phyloP scores from a whole-genome alignment of 1,139 yeast species.

The Kodamaea sp. region DNA sequence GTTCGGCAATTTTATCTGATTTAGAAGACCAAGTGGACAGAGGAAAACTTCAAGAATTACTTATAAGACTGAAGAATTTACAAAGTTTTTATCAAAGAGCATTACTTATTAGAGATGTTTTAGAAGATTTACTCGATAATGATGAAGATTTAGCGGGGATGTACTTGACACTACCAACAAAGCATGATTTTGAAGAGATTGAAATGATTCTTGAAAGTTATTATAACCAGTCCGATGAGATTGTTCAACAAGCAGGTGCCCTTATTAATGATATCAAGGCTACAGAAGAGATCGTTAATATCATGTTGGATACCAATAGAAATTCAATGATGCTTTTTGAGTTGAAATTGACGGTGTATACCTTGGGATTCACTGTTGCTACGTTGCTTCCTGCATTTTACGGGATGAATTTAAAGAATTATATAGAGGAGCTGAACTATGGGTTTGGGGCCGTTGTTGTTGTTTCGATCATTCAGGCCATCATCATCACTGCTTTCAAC shows the following conservation, averaged over 20 bases:
- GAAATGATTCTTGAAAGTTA: conserved; percentile 92
- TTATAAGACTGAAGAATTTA: conserved; percentile 77
- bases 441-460: conserved; percentile 66
- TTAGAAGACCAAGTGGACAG: conserved; percentile 84
- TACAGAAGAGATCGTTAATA: conserved; percentile 94
- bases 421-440: conserved; percentile 68
- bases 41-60: conserved; percentile 71
- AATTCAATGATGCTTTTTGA: conserved; percentile 90
- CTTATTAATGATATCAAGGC: conserved; percentile 80
- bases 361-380: conserved; percentile 81
- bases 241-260: conserved; percentile 89
- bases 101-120: conserved; percentile 71
- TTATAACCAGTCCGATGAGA: conserved; percentile 93
- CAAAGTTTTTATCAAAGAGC: conserved; percentile 84
- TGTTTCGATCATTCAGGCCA: conserved; percentile 44
- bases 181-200: conserved; percentile 60
- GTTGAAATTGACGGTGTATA: conserved; percentile 77
- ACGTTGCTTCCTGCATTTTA: conserved; percentile 70
- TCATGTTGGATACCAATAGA: conserved; percentile 90
- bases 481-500: conserved; percentile 39
- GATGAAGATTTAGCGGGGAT: conserved; percentile 88
- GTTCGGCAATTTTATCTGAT: conserved; percentile 76
- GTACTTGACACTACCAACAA: conserved; percentile 56
- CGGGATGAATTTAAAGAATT: conserved; percentile 93
- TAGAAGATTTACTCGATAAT: conserved; percentile 81